Conservation (phyloP, 495 filamentous ascomycete genomes). For the Polyplosphaeria fusca region DNA sequence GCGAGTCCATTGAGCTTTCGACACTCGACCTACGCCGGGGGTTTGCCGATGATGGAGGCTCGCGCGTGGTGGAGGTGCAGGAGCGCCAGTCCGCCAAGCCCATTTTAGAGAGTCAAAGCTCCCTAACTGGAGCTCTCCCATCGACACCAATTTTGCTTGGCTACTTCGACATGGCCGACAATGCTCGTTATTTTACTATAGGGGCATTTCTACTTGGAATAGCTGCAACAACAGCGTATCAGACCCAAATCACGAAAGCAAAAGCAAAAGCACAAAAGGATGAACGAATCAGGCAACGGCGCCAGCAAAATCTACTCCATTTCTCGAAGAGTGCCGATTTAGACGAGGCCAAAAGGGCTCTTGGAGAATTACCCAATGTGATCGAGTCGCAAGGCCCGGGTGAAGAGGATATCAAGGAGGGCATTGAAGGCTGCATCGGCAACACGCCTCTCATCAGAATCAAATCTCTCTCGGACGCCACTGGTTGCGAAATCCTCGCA, state of each 20-base stretch:
- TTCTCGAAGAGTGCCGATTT: conserved; percentile 36
- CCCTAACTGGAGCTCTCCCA: not conserved
- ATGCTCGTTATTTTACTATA: conserved; percentile 34
- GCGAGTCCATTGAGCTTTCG: conserved; percentile 71
- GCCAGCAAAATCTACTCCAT: conserved; percentile 56
- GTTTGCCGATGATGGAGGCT: not conserved
- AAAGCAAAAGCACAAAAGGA: not conserved
- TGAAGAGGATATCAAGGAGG: conserved; percentile 51
- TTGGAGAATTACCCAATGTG: not conserved
- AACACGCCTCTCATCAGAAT: conserved; percentile 89
- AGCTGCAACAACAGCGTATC: conserved; percentile 63
- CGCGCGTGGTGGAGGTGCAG: conserved; percentile 5
- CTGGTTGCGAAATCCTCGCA: conserved; percentile 85
- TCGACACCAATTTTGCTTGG: not conserved
- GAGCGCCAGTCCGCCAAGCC: conserved; percentile 10
- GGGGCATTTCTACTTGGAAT: conserved; percentile 73
- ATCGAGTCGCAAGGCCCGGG: conserved; percentile 15
- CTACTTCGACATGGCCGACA: conserved; percentile 10
- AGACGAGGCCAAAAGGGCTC: conserved; percentile 1
- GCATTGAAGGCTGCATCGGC: conserved; percentile 90
- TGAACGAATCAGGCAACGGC: not conserved
- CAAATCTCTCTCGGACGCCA: conserved; percentile 83
- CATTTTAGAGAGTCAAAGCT: conserved; percentile 1
- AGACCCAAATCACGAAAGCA: not conserved
- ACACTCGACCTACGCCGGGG: too few species aligned